Conservation (phyloP, 2,329 filamentous ascomycete species). For the Calonectria leucothoes region DNA sequence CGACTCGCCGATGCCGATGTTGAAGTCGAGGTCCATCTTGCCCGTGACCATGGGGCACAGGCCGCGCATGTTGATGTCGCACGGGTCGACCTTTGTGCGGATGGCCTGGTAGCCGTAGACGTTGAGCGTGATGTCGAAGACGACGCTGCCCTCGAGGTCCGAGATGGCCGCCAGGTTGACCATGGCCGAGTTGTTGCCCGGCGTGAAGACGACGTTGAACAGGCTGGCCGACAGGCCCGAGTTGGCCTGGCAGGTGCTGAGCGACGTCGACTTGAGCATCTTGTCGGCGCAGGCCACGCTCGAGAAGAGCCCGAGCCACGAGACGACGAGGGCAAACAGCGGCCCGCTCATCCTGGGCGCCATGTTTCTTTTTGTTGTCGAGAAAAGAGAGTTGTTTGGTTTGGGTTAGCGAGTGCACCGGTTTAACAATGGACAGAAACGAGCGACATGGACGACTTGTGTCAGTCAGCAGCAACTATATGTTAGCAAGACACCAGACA, state of each 20-base stretch:
- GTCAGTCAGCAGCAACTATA: background rate
- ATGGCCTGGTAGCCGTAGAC: conserved; percentile 86
- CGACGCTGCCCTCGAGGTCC: conserved; percentile 82
- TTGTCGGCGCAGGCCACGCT: conserved; percentile 61
- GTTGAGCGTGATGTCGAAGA: conserved; percentile 78
- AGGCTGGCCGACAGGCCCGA: conserved; percentile 88
- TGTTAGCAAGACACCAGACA: background rate
- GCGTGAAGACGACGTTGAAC: conserved; percentile 86
- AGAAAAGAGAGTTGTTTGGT: too few relatives aligned
- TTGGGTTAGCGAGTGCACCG: background rate
- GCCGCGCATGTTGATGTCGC: conserved; percentile 73
- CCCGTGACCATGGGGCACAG: conserved; percentile 93
- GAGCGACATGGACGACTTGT: background rate
- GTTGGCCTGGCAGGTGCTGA: conserved; percentile 85
- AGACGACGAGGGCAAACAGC: conserved; percentile 20
- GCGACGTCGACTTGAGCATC: conserved; percentile 82
- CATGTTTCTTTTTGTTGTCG: too few relatives aligned
- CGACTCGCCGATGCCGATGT: conserved; percentile 65
- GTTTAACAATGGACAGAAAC: background rate
- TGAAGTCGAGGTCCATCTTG: conserved; percentile 80
- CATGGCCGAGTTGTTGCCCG: conserved; percentile 76
- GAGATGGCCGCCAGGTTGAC: conserved; percentile 85
- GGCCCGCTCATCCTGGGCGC: background rate
- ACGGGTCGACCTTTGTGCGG: conserved; percentile 78
- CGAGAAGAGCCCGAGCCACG: conserved; percentile 23